A percentile compares a stretch with the other conserved stretches of the same genome.
Evolutionary conservation across 1,139 yeast genomes (phyloP).

Genomic region (Pichia norvegensis): DNA sequence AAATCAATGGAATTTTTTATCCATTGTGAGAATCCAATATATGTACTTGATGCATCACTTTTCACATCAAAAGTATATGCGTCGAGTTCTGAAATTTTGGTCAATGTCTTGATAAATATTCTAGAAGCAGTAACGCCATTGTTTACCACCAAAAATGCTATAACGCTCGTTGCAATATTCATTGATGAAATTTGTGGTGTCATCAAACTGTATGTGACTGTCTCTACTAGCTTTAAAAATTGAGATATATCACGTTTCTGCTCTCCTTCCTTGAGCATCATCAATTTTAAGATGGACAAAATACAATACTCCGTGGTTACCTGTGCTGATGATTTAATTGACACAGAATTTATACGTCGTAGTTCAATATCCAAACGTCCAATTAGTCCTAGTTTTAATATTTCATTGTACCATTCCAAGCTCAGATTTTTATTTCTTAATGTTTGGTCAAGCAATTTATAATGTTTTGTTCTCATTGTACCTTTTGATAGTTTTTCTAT

Average conservation of each 20-base stretch:
- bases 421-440: conserved; percentile 36
- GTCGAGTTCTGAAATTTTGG: conserved; percentile 2
- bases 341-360: conserved; percentile 12
- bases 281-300: conserved; percentile 39
- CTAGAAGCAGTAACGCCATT: conserved; percentile 15
- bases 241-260: conserved; percentile 34
- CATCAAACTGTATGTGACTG: conserved; percentile 34
- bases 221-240: conserved; percentile 28
- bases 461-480: conserved; percentile 35
- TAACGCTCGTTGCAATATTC: conserved; percentile 72
- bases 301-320: conserved; percentile 44
- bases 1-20: conserved; percentile 15
- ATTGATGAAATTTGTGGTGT: conserved; percentile 68
- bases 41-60: conserved; percentile 25
- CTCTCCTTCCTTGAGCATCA: conserved; percentile 41
- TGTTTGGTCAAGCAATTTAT: conserved; percentile 40
- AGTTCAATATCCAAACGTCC: conserved; percentile 29
- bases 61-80: background rate
- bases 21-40: conserved; percentile 15
- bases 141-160: conserved; percentile 29
- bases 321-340: conserved; percentile 33
- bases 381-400: conserved; percentile 41
- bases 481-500: conserved; percentile 35
- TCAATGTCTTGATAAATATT: conserved; percentile 9
- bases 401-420: conserved; percentile 41